Percentiles rank a stretch among this genome's conserved stretches.
Conservation (phyloP, 2,329 filamentous ascomycete species). For the Fusarium agapanthi region DNA sequence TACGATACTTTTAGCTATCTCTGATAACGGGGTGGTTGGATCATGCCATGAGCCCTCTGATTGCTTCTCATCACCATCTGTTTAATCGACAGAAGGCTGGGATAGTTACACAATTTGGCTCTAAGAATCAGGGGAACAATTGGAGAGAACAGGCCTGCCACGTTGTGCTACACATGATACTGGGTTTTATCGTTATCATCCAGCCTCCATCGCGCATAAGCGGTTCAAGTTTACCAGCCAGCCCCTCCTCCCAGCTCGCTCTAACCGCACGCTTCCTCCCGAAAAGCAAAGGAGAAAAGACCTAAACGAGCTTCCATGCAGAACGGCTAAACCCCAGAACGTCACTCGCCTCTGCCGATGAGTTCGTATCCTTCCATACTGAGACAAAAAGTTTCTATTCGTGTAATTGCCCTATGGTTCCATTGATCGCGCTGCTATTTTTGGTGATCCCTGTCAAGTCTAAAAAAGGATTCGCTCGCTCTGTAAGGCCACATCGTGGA, state of each 20-base stretch:
- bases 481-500: constrained; percentile 25
- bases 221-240: constrained; percentile 10
- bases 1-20: constrained; percentile 5
- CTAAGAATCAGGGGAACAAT: not conserved
- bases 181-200: not conserved
- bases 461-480: constrained; percentile 10
- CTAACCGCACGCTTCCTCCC: not conserved
- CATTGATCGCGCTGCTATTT: constrained; percentile 18
- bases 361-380: constrained; percentile 28
- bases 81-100: constrained; percentile 15
- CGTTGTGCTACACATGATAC: constrained; percentile 5
- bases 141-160: constrained; percentile 8
- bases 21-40: constrained; percentile 1
- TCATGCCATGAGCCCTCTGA: constrained; percentile 5
- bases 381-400: constrained; percentile 28
- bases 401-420: constrained; percentile 6
- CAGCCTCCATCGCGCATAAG: constrained; percentile 14
- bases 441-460: constrained; percentile 9
- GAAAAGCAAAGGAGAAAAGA: not conserved
- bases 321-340: constrained; percentile 28
- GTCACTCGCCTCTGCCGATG: not conserved
- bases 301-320: constrained; percentile 23
- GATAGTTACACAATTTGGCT: not conserved
- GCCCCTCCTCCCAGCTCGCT: constrained; percentile 5
- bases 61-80: not conserved